Evolutionary conservation across 768 basidiomycete species (phyloP), one percentile per base, ranked within the genome.

Genomic region (Nevesoporus exiguus): DNA sequence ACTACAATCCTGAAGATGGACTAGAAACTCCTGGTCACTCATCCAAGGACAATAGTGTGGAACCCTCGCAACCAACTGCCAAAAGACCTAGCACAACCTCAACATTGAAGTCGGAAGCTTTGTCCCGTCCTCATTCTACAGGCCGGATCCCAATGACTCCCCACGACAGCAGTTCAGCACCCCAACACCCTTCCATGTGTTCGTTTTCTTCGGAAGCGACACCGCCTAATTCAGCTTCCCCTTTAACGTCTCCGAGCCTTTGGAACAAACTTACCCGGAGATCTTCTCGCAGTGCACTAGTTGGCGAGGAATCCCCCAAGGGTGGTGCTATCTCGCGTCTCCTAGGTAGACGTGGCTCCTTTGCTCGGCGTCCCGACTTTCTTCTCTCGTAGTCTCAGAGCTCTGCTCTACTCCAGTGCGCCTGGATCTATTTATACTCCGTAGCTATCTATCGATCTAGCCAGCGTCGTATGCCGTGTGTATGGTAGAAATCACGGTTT

Each of bases 181-280:
- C 47, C 22, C 40, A 17, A 25, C 22, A 43, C 15, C 52, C 59
- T 11, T 43, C 7, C 25, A 9, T 52, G 25, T 55, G 59, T 13
- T 52, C 45, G 22, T 22, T 34, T 41, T 40, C 49, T 36, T 47
- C 33, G 17, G 10, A 43, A 36, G 29, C 22, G 27, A 21, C 31
- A 7, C 30, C 37, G 8, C 47, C 57, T 22, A 40, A 49, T 42
- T 47, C 58, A 15, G 45, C 48, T 5, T 41, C 61, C 25, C 24
- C 52, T 25, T 51, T 54, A 2, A 47, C 45, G 2, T 43, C 62
- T 21, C 54, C 61, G 5, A 57, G 58, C 25, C 29, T 70, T 50
- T 70, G 68, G 71, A 47, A 55, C 36, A 66, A 51, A 27, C 54
- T 68, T 25, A 62, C 51, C 24, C 54, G 58, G 21, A 55, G 48